phyloP scores from a whole-genome alignment of 2,329 filamentous ascomycete genomes.

The Fusarium chuoi region DNA sequence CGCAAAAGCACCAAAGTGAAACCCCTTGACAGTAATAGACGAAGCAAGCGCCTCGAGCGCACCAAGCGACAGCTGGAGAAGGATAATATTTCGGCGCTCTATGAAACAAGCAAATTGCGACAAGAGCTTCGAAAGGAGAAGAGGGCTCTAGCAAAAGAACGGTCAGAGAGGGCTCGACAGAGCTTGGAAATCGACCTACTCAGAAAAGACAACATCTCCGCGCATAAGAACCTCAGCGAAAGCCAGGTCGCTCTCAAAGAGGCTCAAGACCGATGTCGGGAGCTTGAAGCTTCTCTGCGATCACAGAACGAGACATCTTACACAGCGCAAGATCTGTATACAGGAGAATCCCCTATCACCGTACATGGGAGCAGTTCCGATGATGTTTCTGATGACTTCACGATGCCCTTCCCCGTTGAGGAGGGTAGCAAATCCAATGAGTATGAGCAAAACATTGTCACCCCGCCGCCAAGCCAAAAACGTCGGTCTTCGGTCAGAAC shows the following conservation, averaged over 20 bases:
- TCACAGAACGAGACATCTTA: accelerated
- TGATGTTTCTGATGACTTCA: too few relatives aligned
- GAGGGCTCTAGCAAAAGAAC: neutral
- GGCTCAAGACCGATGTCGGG: neutral
- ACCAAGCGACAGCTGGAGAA: neutral
- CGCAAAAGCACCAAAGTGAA: neutral
- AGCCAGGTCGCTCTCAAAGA: accelerated
- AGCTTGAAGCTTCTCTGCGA: neutral
- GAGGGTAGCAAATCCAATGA: too few relatives aligned
- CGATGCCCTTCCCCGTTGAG: too few relatives aligned
- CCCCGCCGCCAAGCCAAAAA: neutral
- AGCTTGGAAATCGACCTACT: neutral
- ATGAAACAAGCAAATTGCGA: neutral
- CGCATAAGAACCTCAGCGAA: accelerated
- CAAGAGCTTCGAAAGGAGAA: neutral
- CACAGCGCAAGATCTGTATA: accelerated
- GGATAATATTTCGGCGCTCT: neutral
- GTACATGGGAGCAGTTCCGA: too few relatives aligned
- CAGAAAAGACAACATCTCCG: neutral
- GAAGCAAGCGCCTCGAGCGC: neutral
- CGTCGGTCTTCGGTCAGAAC: too few relatives aligned
- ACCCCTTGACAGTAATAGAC: too few relatives aligned
- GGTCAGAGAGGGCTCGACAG: neutral
- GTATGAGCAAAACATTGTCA: neutral
- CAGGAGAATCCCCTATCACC: accelerated